Base-by-base conservation (phyloP, 345 rosid genomes). In the Populus alba region DNA sequence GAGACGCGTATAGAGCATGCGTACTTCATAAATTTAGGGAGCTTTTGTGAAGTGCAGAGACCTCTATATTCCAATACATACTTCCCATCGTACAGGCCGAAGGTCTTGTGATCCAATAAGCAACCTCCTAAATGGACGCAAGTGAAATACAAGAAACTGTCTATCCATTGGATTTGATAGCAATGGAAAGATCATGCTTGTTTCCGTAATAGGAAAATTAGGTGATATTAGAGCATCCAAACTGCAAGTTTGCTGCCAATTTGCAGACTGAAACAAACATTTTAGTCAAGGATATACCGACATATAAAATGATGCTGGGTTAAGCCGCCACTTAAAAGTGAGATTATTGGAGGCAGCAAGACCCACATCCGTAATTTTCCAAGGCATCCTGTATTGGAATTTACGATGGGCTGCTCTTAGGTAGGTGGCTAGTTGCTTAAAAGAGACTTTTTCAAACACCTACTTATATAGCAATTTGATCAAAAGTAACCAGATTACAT, bases 211-310 rank as follows among this genome's bases (percentile, higher is more conserved):
- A 7, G 61, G 57, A 45, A 9, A 18, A 39, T 55, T 29, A 22
- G 41, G 55, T 13, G 45, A 61, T 12, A 9, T 59, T 29, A 29
- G 31, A 38, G 66, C 57, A 41, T n/a, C 62, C 41, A 72, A 2
- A 22, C 23, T 4, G 29, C 57, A 69, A 39, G 35, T 3, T 62
- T n/a, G 25, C 57, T 29, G 5, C 29, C 61, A 4, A 12, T 51
- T 35, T 47, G 45, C 18, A 62, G 38, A 37, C 25, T 39, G 51
- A 20, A 20, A 57, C 66, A 66, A 6, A 70, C 82, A 75, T 39
- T 47, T 27, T 51, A 16, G 81, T 53, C 67, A 27, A 51, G 41
- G 81, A 69, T 37, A 27, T 33, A 20, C 75, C 51, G 71, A 35
- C 82, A 74, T 3, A n/a, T 37, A 18, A 38, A 38, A 74, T 47